Evolutionary conservation across 1,284 basidiomycete species (phyloP).

Genomic region (Fomitopsis betulina): DNA sequence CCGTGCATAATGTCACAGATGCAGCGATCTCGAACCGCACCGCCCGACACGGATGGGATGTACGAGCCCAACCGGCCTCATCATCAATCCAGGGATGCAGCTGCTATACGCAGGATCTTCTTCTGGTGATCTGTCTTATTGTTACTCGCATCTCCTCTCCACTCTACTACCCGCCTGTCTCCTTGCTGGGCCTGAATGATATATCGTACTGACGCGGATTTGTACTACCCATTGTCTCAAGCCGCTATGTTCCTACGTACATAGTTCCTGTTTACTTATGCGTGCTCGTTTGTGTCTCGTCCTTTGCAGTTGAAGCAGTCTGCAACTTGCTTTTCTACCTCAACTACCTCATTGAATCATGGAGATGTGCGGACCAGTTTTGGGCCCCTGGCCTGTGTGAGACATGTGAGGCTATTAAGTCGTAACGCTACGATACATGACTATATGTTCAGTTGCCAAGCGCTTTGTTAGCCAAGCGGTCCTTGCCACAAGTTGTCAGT

Average conservation of each 20-base stretch:
- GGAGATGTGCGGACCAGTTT: too few relatives aligned
- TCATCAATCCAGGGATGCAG: constrained; percentile 20
- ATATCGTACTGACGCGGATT: constrained; percentile 22
- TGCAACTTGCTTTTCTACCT: too few relatives aligned
- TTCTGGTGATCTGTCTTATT: constrained; percentile 22
- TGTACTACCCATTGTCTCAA: constrained; percentile 22
- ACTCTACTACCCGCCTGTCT: background rate
- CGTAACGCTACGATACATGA: too few relatives aligned
- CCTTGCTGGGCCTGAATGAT: constrained; percentile 20
- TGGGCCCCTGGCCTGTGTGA: too few relatives aligned
- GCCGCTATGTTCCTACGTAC: constrained; percentile 18
- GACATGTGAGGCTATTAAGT: too few relatives aligned
- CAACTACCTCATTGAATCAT: too few relatives aligned
- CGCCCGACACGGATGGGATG: constrained; percentile 18
- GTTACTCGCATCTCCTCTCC: background rate
- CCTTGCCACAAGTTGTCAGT: too few relatives aligned
- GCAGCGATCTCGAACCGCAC: constrained; percentile 50
- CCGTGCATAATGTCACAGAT: constrained; percentile 34
- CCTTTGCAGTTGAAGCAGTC: background rate
- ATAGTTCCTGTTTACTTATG: constrained; percentile 2
- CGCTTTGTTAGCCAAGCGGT: too few relatives aligned
- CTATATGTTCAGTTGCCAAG: too few relatives aligned
- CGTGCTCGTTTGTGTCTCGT: background rate
- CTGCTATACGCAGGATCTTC: constrained; percentile 25
- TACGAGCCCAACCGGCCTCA: constrained; percentile 23